Conservation (phyloP, 2,329 filamentous ascomycete genomes). For the Nemania serpens region DNA sequence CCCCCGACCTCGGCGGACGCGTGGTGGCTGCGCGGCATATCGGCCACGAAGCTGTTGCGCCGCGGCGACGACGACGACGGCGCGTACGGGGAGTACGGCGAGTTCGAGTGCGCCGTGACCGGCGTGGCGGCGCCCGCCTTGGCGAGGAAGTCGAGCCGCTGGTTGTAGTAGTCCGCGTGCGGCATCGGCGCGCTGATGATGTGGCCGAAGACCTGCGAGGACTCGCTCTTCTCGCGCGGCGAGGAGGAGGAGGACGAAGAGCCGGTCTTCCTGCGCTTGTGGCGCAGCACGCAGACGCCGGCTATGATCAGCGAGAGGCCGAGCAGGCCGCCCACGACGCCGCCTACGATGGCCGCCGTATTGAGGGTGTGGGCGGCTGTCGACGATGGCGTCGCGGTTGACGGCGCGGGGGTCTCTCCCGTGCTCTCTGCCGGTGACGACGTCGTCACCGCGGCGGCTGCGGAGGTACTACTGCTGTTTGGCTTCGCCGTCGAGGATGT, state of each 20-base stretch:
- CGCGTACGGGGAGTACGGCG: constrained; percentile 33
- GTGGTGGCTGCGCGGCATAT: constrained; percentile 37
- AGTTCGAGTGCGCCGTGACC: constrained; percentile 14
- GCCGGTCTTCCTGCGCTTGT: constrained; percentile 28
- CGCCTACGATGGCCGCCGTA: constrained; percentile 40
- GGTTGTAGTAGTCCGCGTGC: constrained; percentile 34
- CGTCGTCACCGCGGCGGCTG: neutral
- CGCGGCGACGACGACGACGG: constrained; percentile 34
- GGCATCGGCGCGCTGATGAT: constrained; percentile 39
- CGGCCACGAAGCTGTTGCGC: constrained; percentile 32
- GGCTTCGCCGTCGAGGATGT: neutral
- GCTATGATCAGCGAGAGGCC: constrained; percentile 27
- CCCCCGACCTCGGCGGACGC: constrained; percentile 37
- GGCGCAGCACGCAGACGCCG: constrained; percentile 27
- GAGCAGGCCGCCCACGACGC: constrained; percentile 36
- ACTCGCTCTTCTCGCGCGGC: constrained; percentile 17
- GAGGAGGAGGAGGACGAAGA: neutral
- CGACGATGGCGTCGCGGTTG: constrained; percentile 17
- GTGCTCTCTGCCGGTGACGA: neutral
- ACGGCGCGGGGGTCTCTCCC: neutral
- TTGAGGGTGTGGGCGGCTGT: constrained; percentile 29
- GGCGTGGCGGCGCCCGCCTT: constrained; percentile 33
- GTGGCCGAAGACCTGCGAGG: constrained; percentile 12
- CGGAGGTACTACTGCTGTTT: constrained; percentile 5
- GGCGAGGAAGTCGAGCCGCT: constrained; percentile 38